A percentile compares a stretch with the other conserved stretches of the same genome.
phyloP scores from a whole-genome alignment of 805 yeast genomes.

The Saturnispora quitensis region DNA sequence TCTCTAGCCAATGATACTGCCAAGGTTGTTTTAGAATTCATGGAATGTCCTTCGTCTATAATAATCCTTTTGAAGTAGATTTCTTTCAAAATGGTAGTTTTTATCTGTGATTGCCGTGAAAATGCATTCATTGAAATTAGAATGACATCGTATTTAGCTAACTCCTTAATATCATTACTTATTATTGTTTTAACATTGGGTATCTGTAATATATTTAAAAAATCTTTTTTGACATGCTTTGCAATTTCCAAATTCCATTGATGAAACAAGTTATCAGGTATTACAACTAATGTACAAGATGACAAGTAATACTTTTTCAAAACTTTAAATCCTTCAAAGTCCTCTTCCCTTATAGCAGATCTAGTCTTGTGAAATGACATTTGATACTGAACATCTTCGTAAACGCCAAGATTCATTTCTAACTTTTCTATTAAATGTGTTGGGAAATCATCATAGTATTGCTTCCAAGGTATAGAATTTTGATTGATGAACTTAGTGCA shows the following conservation, averaged over 20 bases:
- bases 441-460: constrained; percentile 37
- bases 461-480: constrained; percentile 52
- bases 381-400: constrained; percentile 20
- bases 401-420: constrained; percentile 35
- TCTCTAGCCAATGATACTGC: constrained; percentile 40
- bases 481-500: constrained; percentile 36
- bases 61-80: constrained; percentile 62
- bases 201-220: constrained; percentile 30
- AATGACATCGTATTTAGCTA: constrained; percentile 43
- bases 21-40: constrained; percentile 43
- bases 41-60: constrained; percentile 69
- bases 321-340: not conserved
- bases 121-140: constrained; percentile 41
- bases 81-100: constrained; percentile 30
- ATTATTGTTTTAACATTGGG: constrained; percentile 13
- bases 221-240: constrained; percentile 40
- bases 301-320: constrained; percentile 33
- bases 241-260: constrained; percentile 56
- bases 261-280: constrained; percentile 57
- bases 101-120: constrained; percentile 30
- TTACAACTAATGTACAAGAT: constrained; percentile 47
- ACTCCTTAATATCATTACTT: constrained; percentile 24
- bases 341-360: constrained; percentile 3
- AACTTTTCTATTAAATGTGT: constrained; percentile 31
- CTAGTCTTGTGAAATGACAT: constrained; percentile 13